Conservation (phyloP, 2,329 filamentous ascomycete genomes). For the Microcyclosporella mali region DNA sequence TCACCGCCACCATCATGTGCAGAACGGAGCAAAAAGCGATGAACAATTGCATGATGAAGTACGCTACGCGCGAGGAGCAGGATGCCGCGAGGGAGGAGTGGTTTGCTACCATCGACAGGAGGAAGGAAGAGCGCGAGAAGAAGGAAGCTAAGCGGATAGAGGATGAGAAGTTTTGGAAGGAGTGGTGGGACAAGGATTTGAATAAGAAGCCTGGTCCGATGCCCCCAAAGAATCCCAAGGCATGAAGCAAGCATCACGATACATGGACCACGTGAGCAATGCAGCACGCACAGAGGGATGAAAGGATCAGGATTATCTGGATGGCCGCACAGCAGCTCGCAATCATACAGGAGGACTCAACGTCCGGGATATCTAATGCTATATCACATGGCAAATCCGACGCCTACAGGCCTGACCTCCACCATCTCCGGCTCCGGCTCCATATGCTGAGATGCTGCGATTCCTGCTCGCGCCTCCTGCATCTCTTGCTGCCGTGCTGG, state of each 20-base stretch:
- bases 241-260: too few relatives aligned
- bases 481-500: constrained; percentile 21
- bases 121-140: constrained; percentile 60
- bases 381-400: constrained; percentile 14
- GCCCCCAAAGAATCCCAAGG: too few relatives aligned
- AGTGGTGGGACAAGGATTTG: constrained; percentile 45
- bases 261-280: too few relatives aligned
- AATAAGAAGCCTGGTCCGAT: constrained; percentile 19
- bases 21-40: constrained; percentile 71
- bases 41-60: constrained; percentile 87
- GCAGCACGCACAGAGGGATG: too few relatives aligned
- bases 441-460: constrained; percentile 12
- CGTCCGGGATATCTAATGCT: neutral
- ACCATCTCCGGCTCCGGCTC: constrained; percentile 29
- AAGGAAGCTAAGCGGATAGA: constrained; percentile 39
- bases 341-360: too few relatives aligned
- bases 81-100: constrained; percentile 89
- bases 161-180: constrained; percentile 43
- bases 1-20: constrained; percentile 83
- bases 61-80: constrained; percentile 77
- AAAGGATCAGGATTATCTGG: too few relatives aligned
- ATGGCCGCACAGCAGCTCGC: too few relatives aligned
- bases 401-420: constrained; percentile 13
- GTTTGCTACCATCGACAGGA: constrained; percentile 71
- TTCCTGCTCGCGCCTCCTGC: constrained; percentile 18